Conservation (phyloP, 345 rosid genomes). For the Turnera subulata region DNA sequence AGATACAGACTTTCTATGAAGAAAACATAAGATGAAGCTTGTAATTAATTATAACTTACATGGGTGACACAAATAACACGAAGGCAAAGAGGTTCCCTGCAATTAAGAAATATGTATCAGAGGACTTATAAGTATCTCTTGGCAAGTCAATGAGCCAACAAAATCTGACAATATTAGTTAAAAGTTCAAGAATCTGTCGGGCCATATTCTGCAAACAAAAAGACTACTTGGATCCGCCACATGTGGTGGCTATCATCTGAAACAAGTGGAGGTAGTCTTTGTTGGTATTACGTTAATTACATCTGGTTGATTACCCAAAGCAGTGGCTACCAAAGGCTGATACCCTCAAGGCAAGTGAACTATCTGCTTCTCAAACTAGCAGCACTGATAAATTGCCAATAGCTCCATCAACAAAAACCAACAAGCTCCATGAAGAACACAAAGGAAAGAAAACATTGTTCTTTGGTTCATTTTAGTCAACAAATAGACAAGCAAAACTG, state of each 20-base stretch:
- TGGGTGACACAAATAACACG: slow-evolving; percentile 46
- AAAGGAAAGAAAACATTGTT: too few species aligned
- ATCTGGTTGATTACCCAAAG: background rate
- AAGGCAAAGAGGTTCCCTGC: slow-evolving; percentile 52
- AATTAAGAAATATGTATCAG: slow-evolving; percentile 1
- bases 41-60: slow-evolving; percentile 32
- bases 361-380: too few species aligned
- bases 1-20: background rate
- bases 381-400: too few species aligned
- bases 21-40: too few species aligned
- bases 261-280: background rate
- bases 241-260: background rate
- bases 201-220: too few species aligned
- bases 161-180: background rate
- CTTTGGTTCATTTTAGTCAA: too few species aligned
- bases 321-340: background rate
- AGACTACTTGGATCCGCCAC: background rate
- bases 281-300: too few species aligned
- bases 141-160: background rate
- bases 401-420: too few species aligned
- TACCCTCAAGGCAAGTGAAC: background rate
- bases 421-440: too few species aligned
- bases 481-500: background rate
- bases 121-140: background rate
- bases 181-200: too few species aligned